Evolutionary conservation across 768 basidiomycete genomes (phyloP).

Genomic region (Daedaleopsis nitida): DNA sequence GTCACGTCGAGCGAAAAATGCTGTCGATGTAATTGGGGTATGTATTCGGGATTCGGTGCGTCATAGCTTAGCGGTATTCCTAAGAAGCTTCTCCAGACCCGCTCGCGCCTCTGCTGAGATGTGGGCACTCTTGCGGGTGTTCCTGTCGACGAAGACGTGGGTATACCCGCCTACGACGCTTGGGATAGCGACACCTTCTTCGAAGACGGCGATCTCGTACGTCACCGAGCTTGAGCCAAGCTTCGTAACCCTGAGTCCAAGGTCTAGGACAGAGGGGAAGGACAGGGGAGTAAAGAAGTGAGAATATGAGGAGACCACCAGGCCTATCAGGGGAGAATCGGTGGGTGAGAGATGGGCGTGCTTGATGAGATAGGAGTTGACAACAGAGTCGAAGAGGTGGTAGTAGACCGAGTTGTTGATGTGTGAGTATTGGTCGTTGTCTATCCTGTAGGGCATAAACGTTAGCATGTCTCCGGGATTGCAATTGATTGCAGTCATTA

Average conservation of each 20-base stretch:
- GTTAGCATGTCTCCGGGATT: neutral
- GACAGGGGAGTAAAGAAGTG: constrained; percentile 76
- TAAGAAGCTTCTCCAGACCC: constrained; percentile 47
- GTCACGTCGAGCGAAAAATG: constrained; percentile 64
- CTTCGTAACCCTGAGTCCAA: constrained; percentile 67
- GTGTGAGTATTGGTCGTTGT: constrained; percentile 86
- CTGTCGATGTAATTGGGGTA: neutral
- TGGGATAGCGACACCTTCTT: constrained; percentile 35
- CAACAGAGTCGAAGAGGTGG: constrained; percentile 78
- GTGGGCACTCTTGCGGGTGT: constrained; percentile 54
- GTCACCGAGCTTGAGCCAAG: constrained; percentile 76
- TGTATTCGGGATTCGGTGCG: neutral
- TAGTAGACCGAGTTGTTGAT: constrained; percentile 83
- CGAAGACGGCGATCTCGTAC: constrained; percentile 81
- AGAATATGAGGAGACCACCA: constrained; percentile 79
- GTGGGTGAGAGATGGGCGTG: constrained; percentile 58
- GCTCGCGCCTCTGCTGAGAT: constrained; percentile 45
- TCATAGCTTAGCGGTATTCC: constrained; percentile 9
- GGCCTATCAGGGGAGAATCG: constrained; percentile 59
- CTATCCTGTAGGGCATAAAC: constrained; percentile 55
- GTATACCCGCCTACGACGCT: constrained; percentile 63
- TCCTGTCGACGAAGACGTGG: constrained; percentile 78
- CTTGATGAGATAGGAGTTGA: constrained; percentile 78
- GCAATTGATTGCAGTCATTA: constrained; percentile 23
- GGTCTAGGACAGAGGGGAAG: constrained; percentile 70